Base-by-base conservation (phyloP, 495 filamentous ascomycete species). In the Talaromyces ruber region DNA sequence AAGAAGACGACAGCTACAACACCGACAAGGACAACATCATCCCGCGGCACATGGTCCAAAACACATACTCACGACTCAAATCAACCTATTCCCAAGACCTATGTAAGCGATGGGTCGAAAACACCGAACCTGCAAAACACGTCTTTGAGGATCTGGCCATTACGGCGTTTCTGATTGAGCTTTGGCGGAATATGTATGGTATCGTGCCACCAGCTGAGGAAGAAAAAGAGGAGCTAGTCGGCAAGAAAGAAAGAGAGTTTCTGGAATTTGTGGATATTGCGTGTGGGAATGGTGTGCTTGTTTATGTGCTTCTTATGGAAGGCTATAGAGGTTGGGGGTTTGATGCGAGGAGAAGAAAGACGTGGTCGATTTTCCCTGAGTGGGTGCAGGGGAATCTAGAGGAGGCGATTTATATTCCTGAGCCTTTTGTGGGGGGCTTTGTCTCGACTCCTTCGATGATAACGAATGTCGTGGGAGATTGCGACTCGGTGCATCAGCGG, bases 211-310 rank as follows among this genome's bases (percentile, higher is more conserved):
- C 26, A 0, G 66, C 65, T 5, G 74, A 72, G 26, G 45, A 53
- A 47, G 32, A 55, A 1, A 45, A 59, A 54, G 65, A 62, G 18
- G 64, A 21, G 18, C 2, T 2, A 65, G 68, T 7, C 14, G 18
- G n/a, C 62, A 28, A 34, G 25, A 3, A 51, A 22, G 34, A 6
- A 55, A 32, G 30, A 64, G 63, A 59, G 1, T 97, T 96, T 67
- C 90, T 91, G 1, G 92, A 93, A 5, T 98, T 98, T 67, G 90
- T 97, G 9, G 95, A 98, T 68, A 88, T 98, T 53, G 94, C 92
- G 16, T 98, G 94, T 68, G 94, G 94, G 5, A 98, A 97, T 69
- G 94, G 94, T 14, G 81, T 98, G 1, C 82, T 98, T n/a, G 89
- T 96, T 11, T 84, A 93, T 66, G 82, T 98, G 34, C 83, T 98